Base-by-base conservation (phyloP, 1,139 yeast genomes). In the Debaryomyces robertsiae region DNA sequence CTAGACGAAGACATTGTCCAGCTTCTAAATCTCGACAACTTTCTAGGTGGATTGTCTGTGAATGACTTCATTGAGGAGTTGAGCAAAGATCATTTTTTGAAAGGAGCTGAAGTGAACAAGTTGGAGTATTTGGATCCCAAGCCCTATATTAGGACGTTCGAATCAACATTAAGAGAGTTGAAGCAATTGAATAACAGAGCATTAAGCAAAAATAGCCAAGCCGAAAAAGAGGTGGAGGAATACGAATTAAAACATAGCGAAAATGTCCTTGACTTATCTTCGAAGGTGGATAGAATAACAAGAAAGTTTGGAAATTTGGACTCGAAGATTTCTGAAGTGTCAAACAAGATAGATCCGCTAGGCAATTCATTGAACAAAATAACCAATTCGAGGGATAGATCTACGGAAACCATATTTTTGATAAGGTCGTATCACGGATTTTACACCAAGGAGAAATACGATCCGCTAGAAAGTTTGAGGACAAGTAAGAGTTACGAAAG, bases 131-230 rank as follows among this genome's bases (percentile, higher is more conserved):
- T 85, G 41, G 97, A 93, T 58, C 97, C 98, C 1, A 90, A 88
- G 52, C 98, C 98, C 2, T 91, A 88, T 58, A 93, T 93, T 40
- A 77, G 96, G 54, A 88, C 96, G 0, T 91, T 93, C 61, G 98
- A 91, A 61, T 81, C 93, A 2, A 89, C 94, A 1, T 67, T 90
- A 34, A 73, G 82, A 40, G 94, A 88, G 55, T 66, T 89, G 47
- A 79, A 82, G 52, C 72, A 72, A 38, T 63, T 90, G 34, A 74
- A 74, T 38, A 71, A 70, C 1, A 82, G 82, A 36, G 81, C 90
- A 2, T 59, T 67, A 6, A 58, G 61, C 9, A 73, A 72, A 43
- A 81, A 78, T 46, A 65, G 61, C 1, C 65, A 63, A 11, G 68
- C 81, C 23, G 84, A 77, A 36, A 67, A 65, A 25, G 80, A 78